These are phyloP conservation scores for Teunomyces panamensis DNA, from an alignment of 805 yeast genomes.

Conservation along the genomic window DNA sequence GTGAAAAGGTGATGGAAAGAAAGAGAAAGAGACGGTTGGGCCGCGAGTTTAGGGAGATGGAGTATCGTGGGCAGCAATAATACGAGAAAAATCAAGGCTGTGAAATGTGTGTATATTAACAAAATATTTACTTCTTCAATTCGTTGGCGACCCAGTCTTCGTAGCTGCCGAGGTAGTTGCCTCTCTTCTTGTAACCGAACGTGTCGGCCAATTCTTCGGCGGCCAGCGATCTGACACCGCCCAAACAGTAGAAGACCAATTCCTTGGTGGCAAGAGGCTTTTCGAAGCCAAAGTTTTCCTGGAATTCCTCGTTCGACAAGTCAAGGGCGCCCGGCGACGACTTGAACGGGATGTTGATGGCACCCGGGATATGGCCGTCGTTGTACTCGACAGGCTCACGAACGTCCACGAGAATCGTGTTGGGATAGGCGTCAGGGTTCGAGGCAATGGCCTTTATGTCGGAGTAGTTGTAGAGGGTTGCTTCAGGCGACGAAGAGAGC, in stretches of 20 bases:
- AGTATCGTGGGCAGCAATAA: conserved; percentile 15
- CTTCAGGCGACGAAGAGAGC: conserved; percentile 36
- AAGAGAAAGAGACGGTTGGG: conserved; percentile 84
- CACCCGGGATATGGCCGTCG: conserved; percentile 76
- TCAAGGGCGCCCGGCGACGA: conserved; percentile 91
- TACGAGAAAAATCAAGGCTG: background rate
- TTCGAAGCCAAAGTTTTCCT: conserved; percentile 72
- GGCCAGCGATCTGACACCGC: conserved; percentile 86
- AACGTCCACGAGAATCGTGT: conserved; percentile 73
- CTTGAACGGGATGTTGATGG: conserved; percentile 86
- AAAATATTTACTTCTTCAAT: conserved; percentile 5
- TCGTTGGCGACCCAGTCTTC: conserved; percentile 70
- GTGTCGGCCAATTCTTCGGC: conserved; percentile 91
- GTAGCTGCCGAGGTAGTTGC: conserved; percentile 83
- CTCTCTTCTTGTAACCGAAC: conserved; percentile 80
- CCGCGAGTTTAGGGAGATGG: conserved; percentile 63
- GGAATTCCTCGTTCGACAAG: conserved; percentile 73
- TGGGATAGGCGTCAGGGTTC: conserved; percentile 39
- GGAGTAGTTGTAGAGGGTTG: conserved; percentile 51
- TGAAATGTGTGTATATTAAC: background rate
- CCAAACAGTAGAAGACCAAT: conserved; percentile 85
- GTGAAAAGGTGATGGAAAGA: conserved; percentile 81
- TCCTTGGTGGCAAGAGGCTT: conserved; percentile 75
- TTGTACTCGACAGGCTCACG: conserved; percentile 83
- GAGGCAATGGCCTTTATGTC: conserved; percentile 46